These are phyloP conservation scores for Tuber melanosporum DNA, from an alignment of 495 filamentous ascomycete genomes.

Conservation along the genomic window DNA sequence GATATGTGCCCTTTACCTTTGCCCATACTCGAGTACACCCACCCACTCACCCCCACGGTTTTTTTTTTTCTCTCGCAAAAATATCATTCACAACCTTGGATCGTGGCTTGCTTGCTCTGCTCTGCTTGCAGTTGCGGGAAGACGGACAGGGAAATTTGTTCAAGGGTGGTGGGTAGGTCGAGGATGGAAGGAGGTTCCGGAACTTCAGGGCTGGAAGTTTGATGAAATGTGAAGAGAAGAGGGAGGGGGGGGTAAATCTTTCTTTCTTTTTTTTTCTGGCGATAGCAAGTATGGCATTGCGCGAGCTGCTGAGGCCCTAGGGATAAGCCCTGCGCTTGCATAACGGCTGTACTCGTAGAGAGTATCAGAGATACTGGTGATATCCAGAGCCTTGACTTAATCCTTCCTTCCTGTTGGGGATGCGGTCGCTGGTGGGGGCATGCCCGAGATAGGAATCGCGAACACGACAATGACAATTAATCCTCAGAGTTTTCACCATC, in stretches of 20 bases:
- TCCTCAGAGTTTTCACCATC: background rate
- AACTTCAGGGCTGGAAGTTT: background rate
- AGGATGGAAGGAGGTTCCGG: background rate
- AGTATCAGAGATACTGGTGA: background rate
- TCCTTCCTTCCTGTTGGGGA: background rate
- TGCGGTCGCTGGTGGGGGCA: background rate
- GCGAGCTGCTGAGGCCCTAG: too few species aligned
- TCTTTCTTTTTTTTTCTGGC: background rate
- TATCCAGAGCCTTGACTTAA: background rate
- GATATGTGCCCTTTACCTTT: background rate
- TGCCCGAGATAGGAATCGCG: background rate
- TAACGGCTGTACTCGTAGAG: background rate
- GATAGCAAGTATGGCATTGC: background rate
- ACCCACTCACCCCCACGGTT: too few species aligned
- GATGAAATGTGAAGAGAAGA: too few species aligned
- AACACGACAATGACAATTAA: background rate
- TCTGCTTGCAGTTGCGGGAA: background rate
- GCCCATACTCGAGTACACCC: too few species aligned
- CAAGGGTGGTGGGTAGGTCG: background rate
- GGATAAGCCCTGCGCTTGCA: background rate
- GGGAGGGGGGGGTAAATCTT: background rate
- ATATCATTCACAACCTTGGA: background rate
- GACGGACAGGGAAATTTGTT: background rate
- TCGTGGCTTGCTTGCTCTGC: background rate
- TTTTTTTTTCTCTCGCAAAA: too few species aligned